Evolutionary conservation across 148 eudicot genomes (phyloP), one percentile per base, ranked within the genome.

Genomic region (Fagopyrum esculentum): DNA sequence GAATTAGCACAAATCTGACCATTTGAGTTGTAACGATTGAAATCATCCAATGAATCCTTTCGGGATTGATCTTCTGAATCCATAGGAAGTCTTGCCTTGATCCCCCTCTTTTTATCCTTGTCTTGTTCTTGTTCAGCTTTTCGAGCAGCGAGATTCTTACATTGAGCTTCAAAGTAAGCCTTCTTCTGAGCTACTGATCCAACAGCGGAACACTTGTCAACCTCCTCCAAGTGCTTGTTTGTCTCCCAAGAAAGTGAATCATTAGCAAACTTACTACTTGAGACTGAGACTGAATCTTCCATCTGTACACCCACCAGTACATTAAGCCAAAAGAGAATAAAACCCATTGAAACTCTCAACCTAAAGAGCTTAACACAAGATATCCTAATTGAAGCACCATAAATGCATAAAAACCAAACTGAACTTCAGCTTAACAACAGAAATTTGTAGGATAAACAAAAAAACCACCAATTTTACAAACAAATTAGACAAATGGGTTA

Each of bases 101-200:
- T 88, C 92, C 73, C 83, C 15, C 74, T 88, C 73, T 71, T 71
- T 35, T 71, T 87, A 54, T 52, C 63, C 76, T 55, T 50, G 46
- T 73, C 61, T 2, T 1, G 40, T 43, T 73, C 48, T 40, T 54
- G 46, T 46, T 66, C 78, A 35, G 86, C 85, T 83, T 88, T 89
- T 73, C 82, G 83, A 75, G 93, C 97, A 47, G 97, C 98, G 76
- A 90, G 87, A 76, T 74, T 87, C 83, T 87, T 96, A 85, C 92
- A 96, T 80, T 95, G 97, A 9, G 97, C 97, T 82, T 95, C 98
- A 69, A 94, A 94, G 79, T 92, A 95, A 51, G 97, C 99, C 82
- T 86, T 87, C 86, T 95, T 95, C 75, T 92, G 92, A 74, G 99
- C 99, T 8, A 95, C 99, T 12, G 99, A 95, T 52, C 99, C 97